phyloP scores from a whole-genome alignment of 2,329 filamentous ascomycete genomes.

The Colletotrichum costaricense region DNA sequence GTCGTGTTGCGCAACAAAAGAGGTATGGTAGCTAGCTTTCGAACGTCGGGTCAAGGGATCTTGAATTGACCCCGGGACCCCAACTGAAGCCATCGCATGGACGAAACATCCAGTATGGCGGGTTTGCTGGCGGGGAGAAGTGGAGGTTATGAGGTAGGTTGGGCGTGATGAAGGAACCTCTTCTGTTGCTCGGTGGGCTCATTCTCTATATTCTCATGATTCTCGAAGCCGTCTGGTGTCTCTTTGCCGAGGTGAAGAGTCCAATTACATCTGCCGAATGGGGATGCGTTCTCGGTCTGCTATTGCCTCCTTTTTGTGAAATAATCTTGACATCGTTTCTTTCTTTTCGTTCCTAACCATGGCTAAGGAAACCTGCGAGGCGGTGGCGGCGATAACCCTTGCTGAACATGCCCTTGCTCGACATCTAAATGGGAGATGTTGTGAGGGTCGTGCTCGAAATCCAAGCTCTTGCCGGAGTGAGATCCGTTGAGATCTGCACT shows the following conservation, averaged over 20 bases:
- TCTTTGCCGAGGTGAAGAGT: background rate
- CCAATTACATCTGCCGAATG: background rate
- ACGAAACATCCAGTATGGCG: background rate
- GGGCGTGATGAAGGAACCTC: background rate
- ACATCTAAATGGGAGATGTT: conserved; percentile 2
- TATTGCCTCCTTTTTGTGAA: conserved; percentile 2
- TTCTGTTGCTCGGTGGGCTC: background rate
- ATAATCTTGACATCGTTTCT: background rate
- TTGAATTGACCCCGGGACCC: background rate
- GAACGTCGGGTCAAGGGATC: background rate
- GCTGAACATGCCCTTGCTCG: conserved; percentile 3
- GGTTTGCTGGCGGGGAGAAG: background rate
- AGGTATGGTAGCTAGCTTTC: background rate
- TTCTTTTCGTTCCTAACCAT: background rate
- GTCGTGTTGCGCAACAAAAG: background rate
- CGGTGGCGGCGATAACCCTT: conserved; percentile 30
- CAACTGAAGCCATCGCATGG: background rate
- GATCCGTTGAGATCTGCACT: conserved; percentile 12
- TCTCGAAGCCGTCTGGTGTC: background rate
- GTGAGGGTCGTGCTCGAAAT: conserved; percentile 10
- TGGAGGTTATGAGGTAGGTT: background rate
- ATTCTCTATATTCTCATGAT: conserved; percentile 3
- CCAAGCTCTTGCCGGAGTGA: conserved; percentile 14
- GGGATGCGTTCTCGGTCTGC: background rate
- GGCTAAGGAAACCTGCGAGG: conserved; percentile 27